Base-by-base conservation (phyloP, 179 eudicot species). In the Beta corolliflora region DNA sequence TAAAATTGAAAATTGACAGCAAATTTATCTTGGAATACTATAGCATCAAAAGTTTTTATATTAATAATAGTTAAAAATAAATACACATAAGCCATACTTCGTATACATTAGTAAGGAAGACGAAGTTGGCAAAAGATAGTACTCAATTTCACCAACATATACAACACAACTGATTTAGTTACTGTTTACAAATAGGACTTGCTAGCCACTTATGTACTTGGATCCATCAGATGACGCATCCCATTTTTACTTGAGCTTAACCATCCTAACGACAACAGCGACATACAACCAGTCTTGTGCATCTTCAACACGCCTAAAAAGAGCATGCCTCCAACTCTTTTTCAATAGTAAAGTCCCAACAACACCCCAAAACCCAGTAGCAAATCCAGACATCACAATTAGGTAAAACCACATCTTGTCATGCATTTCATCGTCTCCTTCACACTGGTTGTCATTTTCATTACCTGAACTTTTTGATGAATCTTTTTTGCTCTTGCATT, bases 341-440 rank as follows among this genome's bases (percentile, higher is more conserved):
- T 76, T 76, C 15, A 81, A 16, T 13, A 58, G 5, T 53, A 81
- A 54, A 58, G 60, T 45, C 23, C 80, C 76, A 14, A 82, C 54
- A 63, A 77, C 74, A 23, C 78, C 21, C 82, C 82, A 80, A 63
- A 80, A 73, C 15, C 84, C 76, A 5, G 76, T 76, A 58, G 80
- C 80, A 29, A 81, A 25, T 11, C 84, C 79, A 6, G 79, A 67
- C 80, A 81, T 81, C 12, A 76, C 76, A 3, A 76, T 74, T 60
- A 81, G 59, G 75, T 68, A 56, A 15, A 81, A 81, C 73, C 76
- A 76, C 80, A 82, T 58, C 4, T 41, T 64, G 3, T 81, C 83
- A 48, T 52, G 73, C 79, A 45, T 73, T 21, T 81, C 66, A 8
- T 73, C 63, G 2, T 36, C 23, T 23, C 46, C 74, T 10, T 74